Conservation (phyloP, 202 grass and related monocot species). For the Elaeis oleifera region DNA sequence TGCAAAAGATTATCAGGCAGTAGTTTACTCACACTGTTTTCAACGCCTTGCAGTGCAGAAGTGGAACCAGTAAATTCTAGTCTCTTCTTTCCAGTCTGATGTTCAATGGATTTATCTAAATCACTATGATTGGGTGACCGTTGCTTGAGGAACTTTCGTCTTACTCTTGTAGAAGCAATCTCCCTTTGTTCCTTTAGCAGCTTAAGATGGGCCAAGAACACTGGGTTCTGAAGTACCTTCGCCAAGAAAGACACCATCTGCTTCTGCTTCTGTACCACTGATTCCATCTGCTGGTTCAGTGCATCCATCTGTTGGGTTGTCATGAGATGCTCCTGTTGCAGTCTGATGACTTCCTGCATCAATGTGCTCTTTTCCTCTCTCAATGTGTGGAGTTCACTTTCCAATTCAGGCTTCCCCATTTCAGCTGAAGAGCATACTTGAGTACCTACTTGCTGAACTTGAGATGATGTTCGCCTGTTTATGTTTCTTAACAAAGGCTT, state of each 20-base stretch:
- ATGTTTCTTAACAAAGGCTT: conserved; percentile 76
- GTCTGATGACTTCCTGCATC: conserved; percentile 49
- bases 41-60: background rate
- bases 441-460: conserved; percentile 38
- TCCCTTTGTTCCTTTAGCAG: conserved; percentile 38
- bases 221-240: conserved; percentile 62
- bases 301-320: conserved; percentile 62
- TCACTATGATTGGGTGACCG: conserved; percentile 19
- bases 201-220: conserved; percentile 50
- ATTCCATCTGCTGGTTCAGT: conserved; percentile 59
- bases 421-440: conserved; percentile 35
- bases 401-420: conserved; percentile 29
- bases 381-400: conserved; percentile 51
- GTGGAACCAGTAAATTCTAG: conserved; percentile 15
- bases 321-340: conserved; percentile 59
- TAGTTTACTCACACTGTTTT: background rate
- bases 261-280: conserved; percentile 62
- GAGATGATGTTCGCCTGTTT: conserved; percentile 57
- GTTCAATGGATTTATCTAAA: conserved; percentile 35
- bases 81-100: conserved; percentile 19
- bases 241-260: conserved; percentile 86
- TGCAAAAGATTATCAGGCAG: background rate
- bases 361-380: conserved; percentile 45
- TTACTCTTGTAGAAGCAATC: conserved; percentile 29
- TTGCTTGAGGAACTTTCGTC: conserved; percentile 75